These are phyloP conservation scores for Vitis hybrid DNA, from an alignment of 177 flowering plant species.

Conservation along the genomic window DNA sequence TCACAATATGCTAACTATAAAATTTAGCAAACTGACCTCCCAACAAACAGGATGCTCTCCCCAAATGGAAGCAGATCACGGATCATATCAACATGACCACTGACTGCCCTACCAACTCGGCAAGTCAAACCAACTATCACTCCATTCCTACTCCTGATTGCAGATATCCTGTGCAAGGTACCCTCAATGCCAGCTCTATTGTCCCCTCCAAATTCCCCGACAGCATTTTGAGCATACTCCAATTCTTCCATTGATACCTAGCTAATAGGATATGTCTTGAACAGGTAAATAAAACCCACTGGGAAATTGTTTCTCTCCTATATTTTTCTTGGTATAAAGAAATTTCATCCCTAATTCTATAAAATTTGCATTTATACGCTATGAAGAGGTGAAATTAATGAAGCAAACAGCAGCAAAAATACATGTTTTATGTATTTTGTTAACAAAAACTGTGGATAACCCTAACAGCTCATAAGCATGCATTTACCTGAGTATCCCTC, in stretches of 20 bases:
- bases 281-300: slow-evolving; percentile 8
- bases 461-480: slow-evolving; percentile 2
- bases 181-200: slow-evolving; percentile 81
- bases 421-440: no score
- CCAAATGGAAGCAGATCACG: slow-evolving; percentile 63
- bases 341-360: no score
- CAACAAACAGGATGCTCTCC: slow-evolving; percentile 71
- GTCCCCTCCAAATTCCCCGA: slow-evolving; percentile 73
- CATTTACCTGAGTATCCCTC: slow-evolving; percentile 52
- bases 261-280: slow-evolving; percentile 15
- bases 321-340: background rate
- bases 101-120: slow-evolving; percentile 69
- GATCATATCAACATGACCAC: slow-evolving; percentile 69
- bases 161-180: slow-evolving; percentile 73
- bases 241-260: slow-evolving; percentile 67
- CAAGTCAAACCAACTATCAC: slow-evolving; percentile 68
- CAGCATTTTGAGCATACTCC: slow-evolving; percentile 59
- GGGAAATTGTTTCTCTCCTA: background rate
- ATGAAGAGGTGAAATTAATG: no score
- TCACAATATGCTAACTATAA: background rate
- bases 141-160: slow-evolving; percentile 63
- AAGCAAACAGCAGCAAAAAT: no score
- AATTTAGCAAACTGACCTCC: slow-evolving; percentile 35
- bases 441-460: background rate
- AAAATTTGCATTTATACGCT: no score